These are phyloP conservation scores for Apiotrichum porosum DNA, from an alignment of 1,284 basidiomycete species.

Conservation along the genomic window DNA sequence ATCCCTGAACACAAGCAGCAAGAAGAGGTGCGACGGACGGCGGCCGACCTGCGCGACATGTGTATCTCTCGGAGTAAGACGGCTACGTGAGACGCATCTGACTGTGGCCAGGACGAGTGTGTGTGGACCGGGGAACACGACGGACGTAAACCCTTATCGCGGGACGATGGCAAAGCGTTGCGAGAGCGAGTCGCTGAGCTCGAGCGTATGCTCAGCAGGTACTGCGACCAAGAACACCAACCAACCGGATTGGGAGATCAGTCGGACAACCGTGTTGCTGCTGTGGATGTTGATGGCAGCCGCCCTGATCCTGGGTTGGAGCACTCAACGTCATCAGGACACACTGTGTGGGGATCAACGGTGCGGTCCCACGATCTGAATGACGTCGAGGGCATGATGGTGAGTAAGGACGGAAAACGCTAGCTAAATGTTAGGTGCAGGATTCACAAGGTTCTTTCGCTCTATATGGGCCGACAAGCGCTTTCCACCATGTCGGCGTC, in stretches of 20 bases:
- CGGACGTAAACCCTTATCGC: conserved; percentile 26
- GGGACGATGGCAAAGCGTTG: conserved; percentile 27
- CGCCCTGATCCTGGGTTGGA: no score
- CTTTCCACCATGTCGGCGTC: no score
- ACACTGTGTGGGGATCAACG: no score
- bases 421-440: conserved; percentile 13
- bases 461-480: no score
- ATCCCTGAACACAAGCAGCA: conserved; percentile 11
- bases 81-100: rapidly evolving
- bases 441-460: conserved; percentile 13
- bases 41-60: conserved; percentile 37
- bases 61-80: conserved; percentile 28
- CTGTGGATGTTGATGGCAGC: no score
- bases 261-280: no score
- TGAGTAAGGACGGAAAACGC: neutral
- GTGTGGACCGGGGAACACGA: conserved; percentile 25
- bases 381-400: conserved; percentile 11
- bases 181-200: conserved; percentile 25
- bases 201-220: no score
- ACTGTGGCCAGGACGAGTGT: conserved; percentile 28
- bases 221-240: no score
- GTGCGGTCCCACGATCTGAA: no score
- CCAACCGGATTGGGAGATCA: no score
- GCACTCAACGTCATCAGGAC: no score
- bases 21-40: conserved; percentile 39